Evolutionary conservation across 306 rosid species (phyloP).

Genomic region (Rosa lucieae): DNA sequence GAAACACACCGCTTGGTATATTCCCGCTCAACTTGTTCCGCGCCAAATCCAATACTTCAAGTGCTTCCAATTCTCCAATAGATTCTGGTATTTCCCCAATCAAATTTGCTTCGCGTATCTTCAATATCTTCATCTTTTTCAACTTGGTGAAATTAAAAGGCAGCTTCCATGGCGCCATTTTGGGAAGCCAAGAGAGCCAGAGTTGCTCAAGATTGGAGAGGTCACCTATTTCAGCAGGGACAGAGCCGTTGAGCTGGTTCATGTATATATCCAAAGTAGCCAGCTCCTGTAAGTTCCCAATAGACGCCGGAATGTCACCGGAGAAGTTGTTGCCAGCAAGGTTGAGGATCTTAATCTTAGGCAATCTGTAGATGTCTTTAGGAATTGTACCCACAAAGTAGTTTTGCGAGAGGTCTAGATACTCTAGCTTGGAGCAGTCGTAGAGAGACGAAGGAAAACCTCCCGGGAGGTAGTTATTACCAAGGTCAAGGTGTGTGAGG

Average conservation of each 20-base stretch:
- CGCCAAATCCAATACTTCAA: constrained; percentile 51
- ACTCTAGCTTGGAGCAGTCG: constrained; percentile 53
- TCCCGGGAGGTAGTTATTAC: constrained; percentile 32
- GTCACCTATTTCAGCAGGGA: constrained; percentile 52
- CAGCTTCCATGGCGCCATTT: constrained; percentile 31
- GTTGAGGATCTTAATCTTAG: constrained; percentile 39
- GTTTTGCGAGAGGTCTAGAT: constrained; percentile 49
- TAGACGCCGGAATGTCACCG: constrained; percentile 53
- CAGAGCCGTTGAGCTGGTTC: constrained; percentile 43
- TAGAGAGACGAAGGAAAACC: constrained; percentile 56
- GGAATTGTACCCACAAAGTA: constrained; percentile 49
- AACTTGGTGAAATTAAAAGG: constrained; percentile 44
- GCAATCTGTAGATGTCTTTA: constrained; percentile 39
- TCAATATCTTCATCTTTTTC: constrained; percentile 47
- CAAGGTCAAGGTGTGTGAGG: constrained; percentile 47
- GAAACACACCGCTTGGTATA: constrained; percentile 52
- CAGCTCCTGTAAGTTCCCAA: constrained; percentile 47
- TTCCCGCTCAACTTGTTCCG: constrained; percentile 38
- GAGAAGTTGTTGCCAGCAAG: constrained; percentile 45
- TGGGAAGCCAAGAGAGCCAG: constrained; percentile 16
- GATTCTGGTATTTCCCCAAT: constrained; percentile 56
- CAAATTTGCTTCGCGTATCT: constrained; percentile 36
- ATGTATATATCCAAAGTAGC: constrained; percentile 28
- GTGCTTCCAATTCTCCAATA: constrained; percentile 53
- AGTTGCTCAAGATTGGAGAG: constrained; percentile 56